Percentiles rank a stretch among this genome's conserved stretches.
Conservation (phyloP, 129 eudicot species). For the Lactuca sativa region DNA sequence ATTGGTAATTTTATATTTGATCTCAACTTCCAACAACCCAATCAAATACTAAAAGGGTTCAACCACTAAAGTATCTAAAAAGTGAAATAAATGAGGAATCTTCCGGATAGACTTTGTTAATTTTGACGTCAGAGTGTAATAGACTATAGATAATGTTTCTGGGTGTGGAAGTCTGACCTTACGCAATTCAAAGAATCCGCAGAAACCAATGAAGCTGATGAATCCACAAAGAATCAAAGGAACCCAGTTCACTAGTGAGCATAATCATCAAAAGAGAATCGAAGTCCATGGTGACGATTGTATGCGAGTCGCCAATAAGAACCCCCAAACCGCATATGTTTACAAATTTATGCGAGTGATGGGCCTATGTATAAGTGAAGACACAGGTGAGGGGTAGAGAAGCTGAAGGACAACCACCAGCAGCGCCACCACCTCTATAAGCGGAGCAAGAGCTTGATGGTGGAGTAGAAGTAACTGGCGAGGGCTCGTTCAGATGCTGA, state of each 20-base stretch:
- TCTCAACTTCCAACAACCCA: slow-evolving; percentile 24
- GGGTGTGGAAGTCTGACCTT: slow-evolving; percentile 35
- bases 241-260: slow-evolving; percentile 39
- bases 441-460: too few relatives aligned
- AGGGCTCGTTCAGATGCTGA: too few relatives aligned
- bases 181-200: slow-evolving; percentile 45
- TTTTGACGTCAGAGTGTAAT: slow-evolving; percentile 27
- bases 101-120: slow-evolving; percentile 27
- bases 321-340: too few relatives aligned
- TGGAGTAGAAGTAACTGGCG: too few relatives aligned
- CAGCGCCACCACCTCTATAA: too few relatives aligned
- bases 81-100: slow-evolving; percentile 15
- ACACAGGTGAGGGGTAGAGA: too few relatives aligned
- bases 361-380: too few relatives aligned
- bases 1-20: slow-evolving; percentile 15
- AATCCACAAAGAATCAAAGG: slow-evolving; percentile 44
- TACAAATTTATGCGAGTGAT: too few relatives aligned
- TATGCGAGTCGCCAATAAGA: too few relatives aligned
- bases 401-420: too few relatives aligned
- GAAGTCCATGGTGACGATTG: slow-evolving; percentile 13
- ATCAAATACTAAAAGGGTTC: slow-evolving; percentile 2
- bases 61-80: slow-evolving; percentile 8
- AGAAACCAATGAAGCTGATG: slow-evolving; percentile 44
- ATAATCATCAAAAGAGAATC: slow-evolving; percentile 35
- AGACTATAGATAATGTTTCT: slow-evolving; percentile 6